Percentiles rank a stretch among this genome's conserved stretches.
phyloP scores from a whole-genome alignment of 1,284 basidiomycete species.

The Rhodotorula sp. region DNA sequence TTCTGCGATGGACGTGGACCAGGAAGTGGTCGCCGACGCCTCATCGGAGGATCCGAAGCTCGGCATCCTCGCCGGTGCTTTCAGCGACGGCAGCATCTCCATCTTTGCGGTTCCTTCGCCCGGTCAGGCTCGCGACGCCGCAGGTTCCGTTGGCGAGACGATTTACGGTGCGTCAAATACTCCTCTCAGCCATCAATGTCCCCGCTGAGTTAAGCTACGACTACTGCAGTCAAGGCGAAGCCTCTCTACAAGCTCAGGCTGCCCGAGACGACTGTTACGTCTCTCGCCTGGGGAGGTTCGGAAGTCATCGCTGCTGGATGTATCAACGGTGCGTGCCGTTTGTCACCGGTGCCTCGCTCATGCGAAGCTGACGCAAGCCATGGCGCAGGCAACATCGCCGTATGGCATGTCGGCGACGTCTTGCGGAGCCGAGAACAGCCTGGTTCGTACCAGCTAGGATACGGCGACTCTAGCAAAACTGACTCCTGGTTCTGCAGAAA shows the following conservation, averaged over 20 bases:
- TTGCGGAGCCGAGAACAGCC: slow-evolving; percentile 4
- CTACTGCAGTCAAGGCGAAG: slow-evolving; percentile 10
- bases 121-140: not conserved
- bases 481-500: not conserved
- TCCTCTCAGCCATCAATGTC: too few species aligned
- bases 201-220: not conserved
- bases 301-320: slow-evolving; percentile 33
- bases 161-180: slow-evolving; percentile 3
- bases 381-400: slow-evolving; percentile 11
- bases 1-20: slow-evolving; percentile 16
- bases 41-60: slow-evolving; percentile 55
- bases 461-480: not conserved
- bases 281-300: slow-evolving; percentile 28
- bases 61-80: slow-evolving; percentile 75
- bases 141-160: not conserved
- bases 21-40: not conserved
- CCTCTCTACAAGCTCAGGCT: slow-evolving; percentile 33
- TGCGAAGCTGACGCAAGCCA: not conserved
- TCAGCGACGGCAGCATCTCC: slow-evolving; percentile 75
- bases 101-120: slow-evolving; percentile 76
- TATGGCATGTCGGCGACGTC: slow-evolving; percentile 25
- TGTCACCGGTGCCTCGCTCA: too few species aligned
- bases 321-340: slow-evolving; percentile 14
- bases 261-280: slow-evolving; percentile 18
- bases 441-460: not conserved